Evolutionary conservation across 2,329 filamentous ascomycete genomes (phyloP), one percentile per base, ranked within the genome.

Genomic region (Phialophora macrospora): DNA sequence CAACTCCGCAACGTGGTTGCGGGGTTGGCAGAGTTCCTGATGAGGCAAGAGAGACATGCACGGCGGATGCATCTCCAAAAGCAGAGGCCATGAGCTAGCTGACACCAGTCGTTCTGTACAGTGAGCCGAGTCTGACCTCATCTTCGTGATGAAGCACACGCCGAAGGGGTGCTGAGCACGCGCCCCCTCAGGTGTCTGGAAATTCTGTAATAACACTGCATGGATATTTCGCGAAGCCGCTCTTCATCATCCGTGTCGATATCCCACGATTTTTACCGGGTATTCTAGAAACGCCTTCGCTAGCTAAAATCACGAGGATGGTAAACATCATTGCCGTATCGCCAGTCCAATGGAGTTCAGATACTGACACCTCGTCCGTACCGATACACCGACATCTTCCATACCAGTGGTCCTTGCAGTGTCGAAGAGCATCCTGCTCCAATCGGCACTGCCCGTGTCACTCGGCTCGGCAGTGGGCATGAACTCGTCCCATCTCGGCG

Each of bases 291-390:
- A 51, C 48, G 48, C 48, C 48, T 51, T 51, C 48, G 48, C 48
- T 51, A 26, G 48, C 48, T 22, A 22, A 51, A 51, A 5, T 24
- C 24, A 28, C 48, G 14, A 28, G 14, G 7, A 51, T 26, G 12
- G 48, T 54, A 34, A 14, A 14, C 14, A 55, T 59, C 54, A 68
- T 75, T 86, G 84, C 66, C 76, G 77, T 67, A 85, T 74, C 20
- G 73, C 75, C 41, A 77, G 65, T 2, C 82, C 84, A 74, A 87
- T 85, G 32, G 76, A 76, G 32, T 72, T 73, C 65, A 85, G 76
- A 74, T 84, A 87, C 22, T 73, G 68, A 74, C 85, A 87, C 61
- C 80, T 79, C 52, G 71, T 72, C 70, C 71, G 71, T 68, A 83
- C 79, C 5, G 73, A 76, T 2, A 54, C 46, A 32, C 78, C 75